Evolutionary conservation across 495 filamentous ascomycete species (phyloP).

Genomic region (Bryoglossum gracile): DNA sequence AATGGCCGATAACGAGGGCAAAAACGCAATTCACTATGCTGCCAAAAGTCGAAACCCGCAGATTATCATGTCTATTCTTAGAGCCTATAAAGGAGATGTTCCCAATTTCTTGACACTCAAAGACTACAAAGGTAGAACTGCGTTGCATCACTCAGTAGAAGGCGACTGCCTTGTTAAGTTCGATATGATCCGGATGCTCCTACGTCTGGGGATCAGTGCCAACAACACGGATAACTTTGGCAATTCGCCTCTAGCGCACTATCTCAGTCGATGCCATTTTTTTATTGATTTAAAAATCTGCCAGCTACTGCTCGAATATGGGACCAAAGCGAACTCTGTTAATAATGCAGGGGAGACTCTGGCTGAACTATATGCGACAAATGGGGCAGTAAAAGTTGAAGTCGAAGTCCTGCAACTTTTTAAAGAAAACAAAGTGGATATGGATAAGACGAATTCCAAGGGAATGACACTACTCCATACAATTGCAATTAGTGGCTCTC

Average conservation of each 20-base stretch:
- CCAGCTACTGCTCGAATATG: conserved; percentile 1
- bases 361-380: too few species aligned
- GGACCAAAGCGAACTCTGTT: neutral
- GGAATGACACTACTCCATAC: too few species aligned
- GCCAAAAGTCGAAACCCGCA: neutral
- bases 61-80: neutral
- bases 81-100: neutral
- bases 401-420: too few species aligned
- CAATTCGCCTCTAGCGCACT: conserved; percentile 6
- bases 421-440: too few species aligned
- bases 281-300: conserved; percentile 1
- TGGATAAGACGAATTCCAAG: too few species aligned
- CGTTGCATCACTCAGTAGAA: neutral
- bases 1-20: neutral
- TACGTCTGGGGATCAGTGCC: neutral
- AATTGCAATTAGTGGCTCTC: too few species aligned
- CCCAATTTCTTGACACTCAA: neutral
- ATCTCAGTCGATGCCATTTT: neutral
- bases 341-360: conserved; percentile 6
- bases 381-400: too few species aligned
- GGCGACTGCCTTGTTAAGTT: neutral
- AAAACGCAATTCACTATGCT: neutral
- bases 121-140: neutral
- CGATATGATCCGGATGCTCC: conserved; percentile 3
- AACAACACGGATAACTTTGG: conserved; percentile 7